Base-by-base conservation (phyloP, 768 basidiomycete species). In the Paxillus involutus region DNA sequence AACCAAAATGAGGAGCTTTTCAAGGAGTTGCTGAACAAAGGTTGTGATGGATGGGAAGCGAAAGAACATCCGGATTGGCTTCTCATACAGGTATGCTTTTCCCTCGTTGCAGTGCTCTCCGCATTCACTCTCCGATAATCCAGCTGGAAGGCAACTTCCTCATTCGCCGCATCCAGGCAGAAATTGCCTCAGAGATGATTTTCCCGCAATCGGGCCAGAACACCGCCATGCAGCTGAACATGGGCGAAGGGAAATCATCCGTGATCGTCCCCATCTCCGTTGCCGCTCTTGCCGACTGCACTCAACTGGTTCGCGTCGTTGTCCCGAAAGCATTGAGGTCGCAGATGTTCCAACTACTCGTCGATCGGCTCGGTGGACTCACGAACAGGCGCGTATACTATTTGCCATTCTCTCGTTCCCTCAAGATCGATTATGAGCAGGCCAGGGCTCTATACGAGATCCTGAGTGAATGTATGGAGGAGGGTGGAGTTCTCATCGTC, bases 221-320 rank as follows among this genome's bases (percentile, higher is more conserved):
- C 50, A 72, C 74, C 0, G 59, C 72, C 5, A 66, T 77, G 16
- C 80, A 82, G 52, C 73, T 82, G 12, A 80, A 81, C 49, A 82
- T 82, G 80, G 80, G 80, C 14, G 80, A 82, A 56, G 80, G 80
- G 13, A 82, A 82, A 51, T 70, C 73, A 1, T 73, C 73, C 2
- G 73, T 73, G 19, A 82, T 73, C 35, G 57, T 73, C 7, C 72
- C 72, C 1, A 62, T 72, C 16, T 58, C 58, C 19, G 58, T 55
- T 3, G 54, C 65, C 1, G 46, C 60, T 12, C 59, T 72, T 9
- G 70, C 72, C 3, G 45, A 71, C 46, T 61, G 68, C 10, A 30
- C 57, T 30, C 63, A 58, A 29, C 37, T 73, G 1, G 65, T 73
- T 11, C 63, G 73, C 44, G 66, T 73, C 26, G 57, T 72, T 10